A percentile compares a stretch with the other conserved stretches of the same genome.
Evolutionary conservation across 352 stramenopile genomes (phyloP).

Genomic region (Globisporangium viniferum): DNA sequence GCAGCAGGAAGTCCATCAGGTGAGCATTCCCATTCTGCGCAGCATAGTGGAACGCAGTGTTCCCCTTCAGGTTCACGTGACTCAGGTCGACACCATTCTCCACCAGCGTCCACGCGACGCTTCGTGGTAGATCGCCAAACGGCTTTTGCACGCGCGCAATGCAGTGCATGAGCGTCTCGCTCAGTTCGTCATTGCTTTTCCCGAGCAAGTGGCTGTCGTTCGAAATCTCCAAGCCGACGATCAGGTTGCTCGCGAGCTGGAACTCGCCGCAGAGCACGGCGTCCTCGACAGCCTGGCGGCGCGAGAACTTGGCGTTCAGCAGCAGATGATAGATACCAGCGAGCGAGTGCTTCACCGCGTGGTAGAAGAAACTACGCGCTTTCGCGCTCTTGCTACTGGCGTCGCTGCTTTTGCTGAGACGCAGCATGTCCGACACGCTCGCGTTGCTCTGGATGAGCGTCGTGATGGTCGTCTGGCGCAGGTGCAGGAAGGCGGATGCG

Average conservation of each 20-base stretch:
- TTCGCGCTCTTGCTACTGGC: conserved; percentile 6
- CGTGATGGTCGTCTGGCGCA: conserved; percentile 69
- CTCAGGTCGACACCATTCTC: conserved; percentile 44
- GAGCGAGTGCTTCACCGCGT: conserved; percentile 59
- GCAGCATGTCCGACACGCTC: conserved; percentile 44
- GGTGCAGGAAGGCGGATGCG: conserved; percentile 44
- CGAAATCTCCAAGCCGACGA: conserved; percentile 47
- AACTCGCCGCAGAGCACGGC: conserved; percentile 61
- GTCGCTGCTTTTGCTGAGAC: conserved; percentile 38
- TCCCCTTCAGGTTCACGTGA: conserved; percentile 31
- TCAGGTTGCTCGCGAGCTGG: conserved; percentile 62
- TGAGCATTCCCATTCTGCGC: conserved; percentile 45
- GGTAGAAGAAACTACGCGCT: conserved; percentile 60
- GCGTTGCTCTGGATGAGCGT: conserved; percentile 61
- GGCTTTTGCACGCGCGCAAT: conserved; percentile 46
- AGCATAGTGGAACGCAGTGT: conserved; percentile 53
- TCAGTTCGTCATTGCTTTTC: conserved; percentile 30
- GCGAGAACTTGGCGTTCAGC: conserved; percentile 61
- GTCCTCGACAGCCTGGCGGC: conserved; percentile 73
- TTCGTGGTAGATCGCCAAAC: conserved; percentile 45
- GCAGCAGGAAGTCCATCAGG: conserved; percentile 59
- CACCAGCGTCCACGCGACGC: conserved; percentile 60
- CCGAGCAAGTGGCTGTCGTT: conserved; percentile 32
- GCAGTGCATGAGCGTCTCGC: conserved; percentile 58
- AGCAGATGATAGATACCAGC: conserved; percentile 75